These are phyloP conservation scores for Pichia sp. DNA, from an alignment of 1,139 yeast genomes.

Conservation along the genomic window DNA sequence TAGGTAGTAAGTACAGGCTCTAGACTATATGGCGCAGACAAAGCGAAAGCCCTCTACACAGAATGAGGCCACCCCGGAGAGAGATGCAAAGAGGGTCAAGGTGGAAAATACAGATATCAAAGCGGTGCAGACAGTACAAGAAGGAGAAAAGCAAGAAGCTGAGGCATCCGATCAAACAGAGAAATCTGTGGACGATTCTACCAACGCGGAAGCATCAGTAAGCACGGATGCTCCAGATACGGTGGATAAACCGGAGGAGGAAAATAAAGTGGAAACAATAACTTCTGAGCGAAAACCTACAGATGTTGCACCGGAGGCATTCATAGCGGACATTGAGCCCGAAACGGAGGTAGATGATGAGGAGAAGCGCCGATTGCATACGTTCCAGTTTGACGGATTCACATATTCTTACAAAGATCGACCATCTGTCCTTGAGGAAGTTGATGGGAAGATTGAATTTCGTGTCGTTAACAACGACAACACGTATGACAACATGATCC, in stretches of 20 bases:
- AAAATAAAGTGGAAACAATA: too few species aligned
- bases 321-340: slow-evolving; percentile 1
- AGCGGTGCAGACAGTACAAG: background rate
- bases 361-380: slow-evolving; percentile 44
- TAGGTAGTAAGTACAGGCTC: too few species aligned
- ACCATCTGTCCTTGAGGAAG: slow-evolving; percentile 89
- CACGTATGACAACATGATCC: slow-evolving; percentile 78
- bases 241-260: too few species aligned
- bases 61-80: too few species aligned
- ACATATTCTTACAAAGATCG: slow-evolving; percentile 82
- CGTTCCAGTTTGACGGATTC: slow-evolving; percentile 68
- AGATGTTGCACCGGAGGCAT: too few species aligned
- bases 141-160: background rate
- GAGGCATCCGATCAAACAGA: too few species aligned
- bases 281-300: too few species aligned
- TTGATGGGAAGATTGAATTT: slow-evolving; percentile 86
- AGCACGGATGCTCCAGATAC: too few species aligned
- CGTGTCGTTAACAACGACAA: slow-evolving; percentile 95
- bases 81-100: too few species aligned
- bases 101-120: too few species aligned
- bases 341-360: slow-evolving; percentile 31
- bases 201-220: too few species aligned
- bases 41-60: slow-evolving; percentile 1
- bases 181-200: too few species aligned
- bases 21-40: slow-evolving; percentile 4